Base-by-base conservation (phyloP, 192 early-diverging fungal genomes). In the Obelidium mucronatum region DNA sequence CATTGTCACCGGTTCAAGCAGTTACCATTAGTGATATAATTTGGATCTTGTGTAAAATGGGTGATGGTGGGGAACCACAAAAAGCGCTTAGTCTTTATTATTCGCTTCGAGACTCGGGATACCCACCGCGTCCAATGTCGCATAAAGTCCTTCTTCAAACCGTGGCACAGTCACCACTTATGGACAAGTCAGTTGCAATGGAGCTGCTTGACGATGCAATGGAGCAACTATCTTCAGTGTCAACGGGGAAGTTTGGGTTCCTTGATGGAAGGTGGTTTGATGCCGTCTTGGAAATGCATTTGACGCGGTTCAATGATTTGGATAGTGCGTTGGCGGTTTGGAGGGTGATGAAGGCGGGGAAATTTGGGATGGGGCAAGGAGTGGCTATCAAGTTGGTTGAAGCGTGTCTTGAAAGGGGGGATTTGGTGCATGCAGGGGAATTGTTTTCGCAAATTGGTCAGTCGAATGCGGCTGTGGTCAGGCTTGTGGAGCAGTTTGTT, bases 191-290 rank as follows among this genome's bases (percentile, higher is more conserved):
- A 17, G 24, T 26, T 13, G 40, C 44, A 26, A 48, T 67, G 66
- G 66, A 67, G 36, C 34, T 67, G 28, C 44, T 67, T 19, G 66
- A 67, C 24, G 66, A 67, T 51, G 66, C 66, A 11, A 48, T 67
- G 39, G 66, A 67, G 48, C 42, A 35, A 1, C 11, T 48, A 3
- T 17, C 6, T 11, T 26, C 28, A 13, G 34, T 33, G 8, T 15
- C 11, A 35, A 35, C 15, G 28, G 37, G 33, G 5, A 4, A 8
- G 1, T 22, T n/a, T n/a, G 30, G 24, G 36, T 30, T 31, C 42
- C 24, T 67, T 13, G 66, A 67, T 31, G 36, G 66, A 17, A 30
- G 19, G 15, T 67, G 66, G 66, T 67, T 67, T 67, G 66, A 67
- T 67, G 24, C 66, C n/a, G 48, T 51, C 6, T 6, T 67, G 6